phyloP scores from a whole-genome alignment of 139 green algal species.

The Microglena sp. region DNA sequence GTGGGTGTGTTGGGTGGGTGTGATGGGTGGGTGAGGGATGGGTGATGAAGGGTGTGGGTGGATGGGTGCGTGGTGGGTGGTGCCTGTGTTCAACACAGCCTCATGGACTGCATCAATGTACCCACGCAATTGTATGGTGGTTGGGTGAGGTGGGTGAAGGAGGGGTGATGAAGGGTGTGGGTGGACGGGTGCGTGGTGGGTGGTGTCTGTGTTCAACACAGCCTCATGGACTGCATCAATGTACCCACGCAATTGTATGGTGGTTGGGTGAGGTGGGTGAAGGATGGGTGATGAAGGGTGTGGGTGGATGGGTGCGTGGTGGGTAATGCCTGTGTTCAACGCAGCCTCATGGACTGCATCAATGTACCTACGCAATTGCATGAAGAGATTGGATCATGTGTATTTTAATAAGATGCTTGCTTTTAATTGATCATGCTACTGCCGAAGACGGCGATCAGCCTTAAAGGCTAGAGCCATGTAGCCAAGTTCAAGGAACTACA shows the following conservation, averaged over 20 bases:
- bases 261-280: no score
- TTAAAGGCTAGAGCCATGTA: no score
- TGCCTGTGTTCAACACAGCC: constrained; percentile 45
- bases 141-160: background rate
- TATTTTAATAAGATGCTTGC: no score
- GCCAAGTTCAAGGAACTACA: no score
- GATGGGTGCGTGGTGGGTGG: constrained; percentile 26
- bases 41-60: background rate
- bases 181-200: constrained; percentile 18
- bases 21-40: background rate
- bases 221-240: constrained; percentile 23
- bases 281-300: no score
- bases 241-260: background rate
- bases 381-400: no score
- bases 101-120: constrained; percentile 19
- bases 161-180: background rate
- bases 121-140: background rate
- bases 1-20: background rate
- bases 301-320: no score
- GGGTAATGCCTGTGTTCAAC: no score
- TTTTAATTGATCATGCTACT: no score
- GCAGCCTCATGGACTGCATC: no score
- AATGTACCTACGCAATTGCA: no score
- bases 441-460: no score
- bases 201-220: constrained; percentile 47